These are phyloP conservation scores for Fraxinus sp. DNA, from an alignment of 305 asterid species.

Conservation along the genomic window DNA sequence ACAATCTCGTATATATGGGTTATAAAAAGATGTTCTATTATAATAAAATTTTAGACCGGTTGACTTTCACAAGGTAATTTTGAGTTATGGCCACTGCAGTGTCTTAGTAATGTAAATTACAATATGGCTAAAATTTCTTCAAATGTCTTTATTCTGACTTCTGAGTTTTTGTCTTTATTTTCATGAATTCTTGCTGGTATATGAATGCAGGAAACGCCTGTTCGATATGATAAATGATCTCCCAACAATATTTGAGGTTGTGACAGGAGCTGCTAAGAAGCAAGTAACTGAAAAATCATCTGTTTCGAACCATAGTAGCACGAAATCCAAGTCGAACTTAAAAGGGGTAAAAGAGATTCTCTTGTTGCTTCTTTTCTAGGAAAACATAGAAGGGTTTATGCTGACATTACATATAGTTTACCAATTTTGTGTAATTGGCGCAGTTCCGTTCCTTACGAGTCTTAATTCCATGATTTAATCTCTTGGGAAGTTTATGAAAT, in stretches of 20 bases:
- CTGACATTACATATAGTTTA: not conserved
- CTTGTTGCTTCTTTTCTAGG: not conserved
- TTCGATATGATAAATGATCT: conserved; percentile 77
- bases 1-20: not conserved
- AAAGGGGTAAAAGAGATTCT: conserved; percentile 37
- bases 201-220: conserved; percentile 61
- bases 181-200: conserved; percentile 16
- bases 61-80: not conserved
- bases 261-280: conserved; percentile 65
- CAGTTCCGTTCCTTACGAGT: not conserved
- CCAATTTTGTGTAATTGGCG: not conserved
- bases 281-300: conserved; percentile 67
- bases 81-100: conserved; percentile 10
- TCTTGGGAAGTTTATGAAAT: too few relatives aligned
- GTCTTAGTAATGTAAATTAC: conserved; percentile 12
- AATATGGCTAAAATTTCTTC: conserved; percentile 15
- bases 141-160: not conserved
- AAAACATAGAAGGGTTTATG: conserved; percentile 7
- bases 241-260: conserved; percentile 78
- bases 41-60: not conserved
- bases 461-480: not conserved
- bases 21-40: conserved; percentile 11
- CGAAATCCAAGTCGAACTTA: conserved; percentile 64
- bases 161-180: conserved; percentile 6
- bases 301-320: conserved; percentile 65